These are phyloP conservation scores for Termitomyces sp. DNA, from an alignment of 768 basidiomycete genomes.

Conservation along the genomic window DNA sequence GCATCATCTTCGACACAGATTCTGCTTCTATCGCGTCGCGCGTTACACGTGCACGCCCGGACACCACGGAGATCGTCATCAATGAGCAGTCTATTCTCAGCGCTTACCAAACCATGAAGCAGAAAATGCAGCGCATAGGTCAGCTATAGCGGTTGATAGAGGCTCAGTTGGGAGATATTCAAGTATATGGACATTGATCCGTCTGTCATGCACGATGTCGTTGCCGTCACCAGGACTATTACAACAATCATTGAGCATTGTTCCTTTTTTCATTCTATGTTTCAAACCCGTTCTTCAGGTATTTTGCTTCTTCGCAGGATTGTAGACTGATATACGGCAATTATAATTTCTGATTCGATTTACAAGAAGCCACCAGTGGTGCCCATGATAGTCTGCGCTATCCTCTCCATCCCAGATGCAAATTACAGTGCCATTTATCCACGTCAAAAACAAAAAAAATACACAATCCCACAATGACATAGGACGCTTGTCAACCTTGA, in stretches of 20 bases:
- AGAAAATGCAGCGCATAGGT: slow-evolving; percentile 78
- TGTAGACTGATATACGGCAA: not conserved
- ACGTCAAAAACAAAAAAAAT: not conserved
- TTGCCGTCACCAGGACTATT: not conserved
- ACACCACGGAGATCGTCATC: slow-evolving; percentile 94
- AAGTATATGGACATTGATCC: not conserved
- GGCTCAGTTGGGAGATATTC: not conserved
- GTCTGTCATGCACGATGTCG: not conserved
- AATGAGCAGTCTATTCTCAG: slow-evolving; percentile 96
- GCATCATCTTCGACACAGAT: slow-evolving; percentile 96
- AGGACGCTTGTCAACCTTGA: too few relatives aligned
- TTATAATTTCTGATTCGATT: not conserved
- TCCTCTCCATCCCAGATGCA: not conserved
- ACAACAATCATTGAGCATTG: not conserved
- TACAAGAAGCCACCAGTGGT: not conserved
- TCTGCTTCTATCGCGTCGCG: slow-evolving; percentile 91
- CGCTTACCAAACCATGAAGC: slow-evolving; percentile 87
- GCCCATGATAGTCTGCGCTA: not conserved
- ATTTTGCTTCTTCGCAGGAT: not conserved
- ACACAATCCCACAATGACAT: too few relatives aligned
- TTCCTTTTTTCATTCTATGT: not conserved
- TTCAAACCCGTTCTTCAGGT: not conserved
- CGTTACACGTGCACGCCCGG: slow-evolving; percentile 88
- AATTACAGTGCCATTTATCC: not conserved
- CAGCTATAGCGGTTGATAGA: slow-evolving; percentile 39